phyloP scores from a whole-genome alignment of 371 early-diverging fungal genomes.

The Mucor sp. region DNA sequence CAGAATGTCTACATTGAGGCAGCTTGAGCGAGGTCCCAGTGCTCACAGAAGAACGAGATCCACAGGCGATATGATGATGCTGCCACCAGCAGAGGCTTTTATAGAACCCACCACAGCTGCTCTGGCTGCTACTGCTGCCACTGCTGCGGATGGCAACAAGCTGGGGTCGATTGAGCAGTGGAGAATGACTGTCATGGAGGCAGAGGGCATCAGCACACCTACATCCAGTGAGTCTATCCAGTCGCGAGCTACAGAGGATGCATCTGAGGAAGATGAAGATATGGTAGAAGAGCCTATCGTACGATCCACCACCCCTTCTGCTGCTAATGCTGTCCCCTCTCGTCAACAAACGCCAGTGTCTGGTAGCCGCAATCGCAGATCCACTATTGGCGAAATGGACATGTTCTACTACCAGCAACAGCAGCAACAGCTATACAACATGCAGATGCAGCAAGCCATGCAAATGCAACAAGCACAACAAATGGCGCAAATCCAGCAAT shows the following conservation, averaged over 20 bases:
- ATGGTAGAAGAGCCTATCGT: slow-evolving; percentile 19
- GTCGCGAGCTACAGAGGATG: neutral
- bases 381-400: slow-evolving; percentile 41
- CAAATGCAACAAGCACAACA: slow-evolving; percentile 40
- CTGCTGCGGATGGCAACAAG: neutral
- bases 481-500: slow-evolving; percentile 32
- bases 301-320: slow-evolving; percentile 1
- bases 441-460: slow-evolving; percentile 33
- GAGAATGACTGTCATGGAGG: slow-evolving; percentile 24
- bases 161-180: slow-evolving; percentile 27
- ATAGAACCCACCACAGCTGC: neutral
- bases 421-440: slow-evolving; percentile 22
- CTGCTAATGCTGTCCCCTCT: neutral
- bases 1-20: slow-evolving; percentile 32
- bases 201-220: slow-evolving; percentile 15
- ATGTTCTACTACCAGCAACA: slow-evolving; percentile 31
- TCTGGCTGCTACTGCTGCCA: neutral
- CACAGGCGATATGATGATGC: slow-evolving; percentile 21
- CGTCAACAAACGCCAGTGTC: neutral
- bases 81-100: slow-evolving; percentile 10
- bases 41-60: slow-evolving; percentile 31
- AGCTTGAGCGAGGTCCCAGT: slow-evolving; percentile 33
- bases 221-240: slow-evolving; percentile 6
- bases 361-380: slow-evolving; percentile 20
- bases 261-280: slow-evolving; percentile 1